Evolutionary conservation across 768 basidiomycete genomes (phyloP).

Genomic region (Omphalotus guepiniiformis): DNA sequence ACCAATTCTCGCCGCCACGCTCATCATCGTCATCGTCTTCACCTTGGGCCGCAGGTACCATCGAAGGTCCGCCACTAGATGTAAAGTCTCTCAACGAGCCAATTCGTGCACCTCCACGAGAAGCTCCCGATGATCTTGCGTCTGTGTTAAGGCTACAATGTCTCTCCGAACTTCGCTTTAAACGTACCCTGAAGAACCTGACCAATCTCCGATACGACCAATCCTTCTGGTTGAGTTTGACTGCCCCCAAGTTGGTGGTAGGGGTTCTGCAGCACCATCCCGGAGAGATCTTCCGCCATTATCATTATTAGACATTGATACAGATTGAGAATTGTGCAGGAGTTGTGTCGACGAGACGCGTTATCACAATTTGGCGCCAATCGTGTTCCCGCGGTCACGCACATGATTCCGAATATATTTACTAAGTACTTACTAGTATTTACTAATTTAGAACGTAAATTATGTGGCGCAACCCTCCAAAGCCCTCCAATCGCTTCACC

Average conservation of each 20-base stretch:
- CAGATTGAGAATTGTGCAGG: too few species aligned
- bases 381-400: too few species aligned
- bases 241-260: constrained; percentile 44
- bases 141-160: neutral
- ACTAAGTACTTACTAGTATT: too few species aligned
- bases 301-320: constrained; percentile 22
- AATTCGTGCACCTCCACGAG: constrained; percentile 25
- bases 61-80: constrained; percentile 11
- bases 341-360: too few species aligned
- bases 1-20: constrained; percentile 65
- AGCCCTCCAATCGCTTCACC: too few species aligned
- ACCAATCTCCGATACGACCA: constrained; percentile 54
- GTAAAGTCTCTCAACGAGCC: constrained; percentile 31
- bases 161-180: neutral
- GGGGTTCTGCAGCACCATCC: constrained; percentile 43
- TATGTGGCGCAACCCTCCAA: too few species aligned
- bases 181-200: constrained; percentile 23
- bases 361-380: too few species aligned
- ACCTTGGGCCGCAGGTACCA: constrained; percentile 30
- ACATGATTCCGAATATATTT: too few species aligned
- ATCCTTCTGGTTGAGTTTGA: constrained; percentile 36
- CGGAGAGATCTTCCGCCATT: constrained; percentile 43
- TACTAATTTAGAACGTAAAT: too few species aligned
- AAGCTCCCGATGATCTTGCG: neutral
- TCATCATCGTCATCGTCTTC: constrained; percentile 52